A percentile compares a stretch with the other conserved stretches of the same genome.
phyloP scores from a whole-genome alignment of 139 green algal genomes.

The Protoeuglena noctilucae region DNA sequence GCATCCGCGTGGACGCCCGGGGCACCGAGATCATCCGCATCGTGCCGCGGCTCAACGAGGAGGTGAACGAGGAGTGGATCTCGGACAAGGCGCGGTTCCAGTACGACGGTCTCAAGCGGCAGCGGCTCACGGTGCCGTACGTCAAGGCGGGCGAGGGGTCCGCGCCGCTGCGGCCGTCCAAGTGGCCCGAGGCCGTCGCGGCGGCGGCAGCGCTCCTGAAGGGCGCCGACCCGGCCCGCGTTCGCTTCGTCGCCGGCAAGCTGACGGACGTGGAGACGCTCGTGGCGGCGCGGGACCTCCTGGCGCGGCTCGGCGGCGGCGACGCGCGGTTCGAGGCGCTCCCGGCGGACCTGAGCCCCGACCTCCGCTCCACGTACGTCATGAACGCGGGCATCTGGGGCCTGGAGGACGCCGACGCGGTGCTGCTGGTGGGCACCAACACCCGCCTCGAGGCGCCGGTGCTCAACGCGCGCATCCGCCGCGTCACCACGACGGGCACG shows the following conservation, averaged over 20 bases:
- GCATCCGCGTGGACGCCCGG: slow-evolving; percentile 71
- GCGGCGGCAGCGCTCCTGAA: slow-evolving; percentile 30
- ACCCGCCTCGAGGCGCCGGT: slow-evolving; percentile 81
- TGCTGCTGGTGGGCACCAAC: slow-evolving; percentile 87
- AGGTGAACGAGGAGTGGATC: slow-evolving; percentile 98
- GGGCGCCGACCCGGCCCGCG: slow-evolving; percentile 46
- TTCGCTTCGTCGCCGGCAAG: slow-evolving; percentile 55
- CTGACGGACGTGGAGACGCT: slow-evolving; percentile 87
- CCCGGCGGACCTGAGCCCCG: slow-evolving; percentile 43
- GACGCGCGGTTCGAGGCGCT: slow-evolving; percentile 17
- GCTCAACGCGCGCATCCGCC: slow-evolving; percentile 79
- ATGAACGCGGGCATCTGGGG: slow-evolving; percentile 73
- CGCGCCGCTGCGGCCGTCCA: slow-evolving; percentile 34
- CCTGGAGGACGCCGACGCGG: slow-evolving; percentile 74
- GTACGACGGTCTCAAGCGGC: slow-evolving; percentile 86
- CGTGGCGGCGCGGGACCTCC: slow-evolving; percentile 66
- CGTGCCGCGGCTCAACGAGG: slow-evolving; percentile 80
- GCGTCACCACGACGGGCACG: slow-evolving; percentile 35
- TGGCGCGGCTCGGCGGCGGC: slow-evolving; percentile 47
- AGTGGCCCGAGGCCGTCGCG: slow-evolving; percentile 58
- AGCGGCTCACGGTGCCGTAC: slow-evolving; percentile 67
- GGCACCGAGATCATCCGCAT: slow-evolving; percentile 87
- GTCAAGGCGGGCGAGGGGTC: slow-evolving; percentile 29
- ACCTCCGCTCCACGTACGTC: slow-evolving; percentile 76
- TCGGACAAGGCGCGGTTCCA: slow-evolving; percentile 89